Evolutionary conservation across 495 filamentous ascomycete genomes (phyloP).

Genomic region (Sabuloglossum arenarium): DNA sequence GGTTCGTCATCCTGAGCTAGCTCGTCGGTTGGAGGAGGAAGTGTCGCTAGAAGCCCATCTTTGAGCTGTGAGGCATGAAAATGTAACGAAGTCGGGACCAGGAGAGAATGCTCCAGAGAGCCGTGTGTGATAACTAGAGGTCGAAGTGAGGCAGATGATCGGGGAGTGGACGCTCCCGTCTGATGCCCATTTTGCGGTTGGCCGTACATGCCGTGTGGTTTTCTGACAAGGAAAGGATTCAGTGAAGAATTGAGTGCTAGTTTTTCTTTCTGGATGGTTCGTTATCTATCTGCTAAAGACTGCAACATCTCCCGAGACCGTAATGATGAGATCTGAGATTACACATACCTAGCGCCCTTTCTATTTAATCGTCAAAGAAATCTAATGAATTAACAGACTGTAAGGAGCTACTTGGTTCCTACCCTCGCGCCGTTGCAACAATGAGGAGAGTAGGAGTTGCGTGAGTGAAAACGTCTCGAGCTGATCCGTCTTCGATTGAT

Average conservation of each 20-base stretch:
- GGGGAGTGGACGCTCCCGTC: conserved; percentile 88
- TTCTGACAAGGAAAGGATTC: neutral
- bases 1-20: conserved; percentile 95
- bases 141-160: conserved; percentile 69
- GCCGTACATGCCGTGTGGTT: conserved; percentile 51
- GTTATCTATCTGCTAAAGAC: neutral
- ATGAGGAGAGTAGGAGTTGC: neutral
- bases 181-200: conserved; percentile 54
- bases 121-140: conserved; percentile 80
- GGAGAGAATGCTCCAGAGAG: conserved; percentile 83
- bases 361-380: neutral
- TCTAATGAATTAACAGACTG: neutral
- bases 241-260: neutral
- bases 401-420: neutral
- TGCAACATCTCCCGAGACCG: neutral
- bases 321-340: no score
- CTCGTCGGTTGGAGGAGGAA: conserved; percentile 86
- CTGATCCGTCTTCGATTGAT: neutral
- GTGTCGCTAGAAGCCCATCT: conserved; percentile 60
- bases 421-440: neutral
- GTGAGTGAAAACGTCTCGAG: neutral
- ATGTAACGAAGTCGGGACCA: conserved; percentile 82
- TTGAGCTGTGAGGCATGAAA: conserved; percentile 88
- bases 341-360: neutral
- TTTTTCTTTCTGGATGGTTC: neutral